These are phyloP conservation scores for Monilinia aucupariae DNA, from an alignment of 2,329 filamentous ascomycete species.

Conservation along the genomic window DNA sequence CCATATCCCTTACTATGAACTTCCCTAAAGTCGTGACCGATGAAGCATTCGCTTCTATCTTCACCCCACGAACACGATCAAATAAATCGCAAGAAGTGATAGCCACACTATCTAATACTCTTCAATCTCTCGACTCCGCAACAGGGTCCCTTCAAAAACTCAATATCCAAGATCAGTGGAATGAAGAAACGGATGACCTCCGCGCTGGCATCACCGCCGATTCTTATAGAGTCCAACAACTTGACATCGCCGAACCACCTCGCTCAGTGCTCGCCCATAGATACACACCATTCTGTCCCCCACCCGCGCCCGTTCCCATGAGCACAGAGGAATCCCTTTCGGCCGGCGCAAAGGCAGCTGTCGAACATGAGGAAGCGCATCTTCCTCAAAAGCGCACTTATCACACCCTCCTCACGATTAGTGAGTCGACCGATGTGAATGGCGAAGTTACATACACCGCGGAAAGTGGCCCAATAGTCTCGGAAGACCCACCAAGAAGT, in stretches of 20 bases:
- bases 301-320: conserved; percentile 69
- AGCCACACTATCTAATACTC: conserved; percentile 57
- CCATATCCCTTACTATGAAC: conserved; percentile 79
- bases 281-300: conserved; percentile 76
- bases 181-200: conserved; percentile 35
- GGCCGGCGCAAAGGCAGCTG: conserved; percentile 37
- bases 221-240: conserved; percentile 46
- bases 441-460: conserved; percentile 57
- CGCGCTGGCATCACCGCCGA: conserved; percentile 40
- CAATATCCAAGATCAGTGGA: conserved; percentile 29
- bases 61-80: conserved; percentile 51
- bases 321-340: conserved; percentile 35
- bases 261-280: conserved; percentile 60
- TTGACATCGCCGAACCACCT: conserved; percentile 52
- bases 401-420: conserved; percentile 61
- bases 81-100: conserved; percentile 55
- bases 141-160: conserved; percentile 39
- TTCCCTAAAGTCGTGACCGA: conserved; percentile 68
- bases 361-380: conserved; percentile 30
- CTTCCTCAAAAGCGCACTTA: conserved; percentile 52
- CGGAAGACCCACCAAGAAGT: conserved; percentile 40
- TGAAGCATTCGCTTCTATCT: conserved; percentile 79
- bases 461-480: conserved; percentile 53
- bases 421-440: conserved; percentile 56
- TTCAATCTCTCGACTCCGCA: conserved; percentile 54